Evolutionary conservation across 23 red algal species (phyloP).

Genomic region (Gracilaria vermiculophylla): DNA sequence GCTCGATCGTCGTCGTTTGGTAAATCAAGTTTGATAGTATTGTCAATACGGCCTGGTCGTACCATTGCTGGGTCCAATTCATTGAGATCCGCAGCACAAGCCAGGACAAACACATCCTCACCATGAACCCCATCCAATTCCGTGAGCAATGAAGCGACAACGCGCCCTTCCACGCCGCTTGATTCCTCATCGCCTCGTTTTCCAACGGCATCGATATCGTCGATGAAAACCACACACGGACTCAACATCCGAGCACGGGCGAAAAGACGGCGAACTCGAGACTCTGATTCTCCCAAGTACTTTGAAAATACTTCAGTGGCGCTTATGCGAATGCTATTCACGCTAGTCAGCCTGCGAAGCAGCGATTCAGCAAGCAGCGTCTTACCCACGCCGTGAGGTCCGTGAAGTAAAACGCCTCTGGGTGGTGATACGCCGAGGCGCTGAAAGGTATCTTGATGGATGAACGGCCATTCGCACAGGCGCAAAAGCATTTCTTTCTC

Average conservation of each 20-base stretch:
- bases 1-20: slow-evolving; percentile 22
- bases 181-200: slow-evolving; percentile 25
- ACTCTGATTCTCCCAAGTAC: slow-evolving; percentile 84
- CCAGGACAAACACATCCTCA: slow-evolving; percentile 63
- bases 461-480: slow-evolving; percentile 56
- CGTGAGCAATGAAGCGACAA: slow-evolving; percentile 50
- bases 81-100: slow-evolving; percentile 2
- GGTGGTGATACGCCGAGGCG: slow-evolving; percentile 44
- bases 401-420: slow-evolving; percentile 64
- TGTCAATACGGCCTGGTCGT: slow-evolving; percentile 54
- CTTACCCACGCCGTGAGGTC: slow-evolving; percentile 78
- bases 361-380: slow-evolving; percentile 58
- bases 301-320: slow-evolving; percentile 72
- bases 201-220: slow-evolving; percentile 89
- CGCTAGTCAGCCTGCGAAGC: slow-evolving; percentile 50
- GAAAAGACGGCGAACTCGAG: slow-evolving; percentile 76
- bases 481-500: slow-evolving; percentile 62
- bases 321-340: slow-evolving; percentile 71
- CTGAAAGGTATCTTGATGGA: slow-evolving; percentile 46
- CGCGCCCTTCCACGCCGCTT: slow-evolving; percentile 53
- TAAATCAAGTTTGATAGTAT: slow-evolving; percentile 23
- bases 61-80: slow-evolving; percentile 50
- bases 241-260: slow-evolving; percentile 58
- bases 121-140: slow-evolving; percentile 66
- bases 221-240: slow-evolving; percentile 91